A percentile compares a stretch with the other conserved stretches of the same genome.
Conservation (phyloP, 192 early-diverging fungal species). For the Pilaira anomala region DNA sequence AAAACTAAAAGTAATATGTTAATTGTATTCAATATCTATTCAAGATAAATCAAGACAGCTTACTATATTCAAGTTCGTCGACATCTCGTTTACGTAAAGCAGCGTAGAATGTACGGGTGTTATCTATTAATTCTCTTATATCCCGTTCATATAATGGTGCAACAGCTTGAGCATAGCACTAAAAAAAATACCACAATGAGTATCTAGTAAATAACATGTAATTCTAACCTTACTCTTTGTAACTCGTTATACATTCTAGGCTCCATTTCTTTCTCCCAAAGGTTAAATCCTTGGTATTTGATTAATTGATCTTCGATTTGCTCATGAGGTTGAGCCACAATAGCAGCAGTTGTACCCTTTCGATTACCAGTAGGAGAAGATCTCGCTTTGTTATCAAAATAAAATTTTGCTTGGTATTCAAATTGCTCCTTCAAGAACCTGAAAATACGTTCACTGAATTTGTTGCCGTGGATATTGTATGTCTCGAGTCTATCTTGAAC, state of each 20-base stretch:
- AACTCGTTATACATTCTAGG: conserved; percentile 66
- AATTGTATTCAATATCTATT: not conserved
- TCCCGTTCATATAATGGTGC: conserved; percentile 48
- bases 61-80: conserved; percentile 38
- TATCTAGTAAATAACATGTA: not conserved
- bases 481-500: conserved; percentile 63
- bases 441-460: conserved; percentile 59
- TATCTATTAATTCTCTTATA: conserved; percentile 52
- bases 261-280: conserved; percentile 77
- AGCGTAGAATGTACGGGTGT: conserved; percentile 37
- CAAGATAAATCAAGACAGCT: not conserved
- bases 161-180: conserved; percentile 54
- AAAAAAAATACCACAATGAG: no score
- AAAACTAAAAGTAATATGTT: conserved; percentile 21
- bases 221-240: conserved; percentile 51
- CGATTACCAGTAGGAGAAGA: conserved; percentile 26
- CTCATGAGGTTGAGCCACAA: conserved; percentile 48
- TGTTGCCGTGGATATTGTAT: conserved; percentile 61
- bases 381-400: conserved; percentile 48
- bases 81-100: conserved; percentile 20
- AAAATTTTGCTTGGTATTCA: conserved; percentile 50
- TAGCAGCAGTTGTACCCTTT: conserved; percentile 41
- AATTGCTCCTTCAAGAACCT: conserved; percentile 66
- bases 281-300: conserved; percentile 61
- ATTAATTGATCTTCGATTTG: conserved; percentile 60